phyloP scores from a whole-genome alignment of 495 filamentous ascomycete genomes.

The Aspergillus steynii region DNA sequence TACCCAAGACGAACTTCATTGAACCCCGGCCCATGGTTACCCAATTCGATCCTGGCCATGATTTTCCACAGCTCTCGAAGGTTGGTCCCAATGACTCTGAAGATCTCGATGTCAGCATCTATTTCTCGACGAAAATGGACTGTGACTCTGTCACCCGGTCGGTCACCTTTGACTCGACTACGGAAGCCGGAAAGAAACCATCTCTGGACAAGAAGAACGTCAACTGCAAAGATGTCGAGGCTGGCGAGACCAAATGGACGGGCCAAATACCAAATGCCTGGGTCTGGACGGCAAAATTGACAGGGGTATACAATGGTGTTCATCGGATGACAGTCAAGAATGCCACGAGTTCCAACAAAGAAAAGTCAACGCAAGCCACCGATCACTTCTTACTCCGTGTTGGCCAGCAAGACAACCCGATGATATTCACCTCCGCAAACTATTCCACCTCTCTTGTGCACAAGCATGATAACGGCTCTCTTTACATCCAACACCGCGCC shows the following conservation, averaged over 20 bases:
- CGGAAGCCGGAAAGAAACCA: conserved; percentile 41
- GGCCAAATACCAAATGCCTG: conserved; percentile 57
- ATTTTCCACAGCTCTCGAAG: conserved; percentile 56
- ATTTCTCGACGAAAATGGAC: conserved; percentile 65
- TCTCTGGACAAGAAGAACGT: conserved; percentile 43
- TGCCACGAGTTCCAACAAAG: conserved; percentile 38
- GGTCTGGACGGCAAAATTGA: conserved; percentile 54
- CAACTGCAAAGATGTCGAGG: conserved; percentile 38
- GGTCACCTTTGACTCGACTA: conserved; percentile 56
- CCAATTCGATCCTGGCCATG: conserved; percentile 64
- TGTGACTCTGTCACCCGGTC: conserved; percentile 54
- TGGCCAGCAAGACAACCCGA: conserved; percentile 57
- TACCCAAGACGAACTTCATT: conserved; percentile 52
- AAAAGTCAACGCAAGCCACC: conserved; percentile 44
- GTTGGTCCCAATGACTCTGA: conserved; percentile 45
- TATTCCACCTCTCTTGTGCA: conserved; percentile 56
- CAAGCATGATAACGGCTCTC: conserved; percentile 33
- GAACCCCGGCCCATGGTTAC: conserved; percentile 66
- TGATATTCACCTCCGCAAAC: conserved; percentile 59
- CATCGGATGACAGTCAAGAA: conserved; percentile 63
- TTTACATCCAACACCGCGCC: conserved; percentile 60
- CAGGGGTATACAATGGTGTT: conserved; percentile 64
- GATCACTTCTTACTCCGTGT: conserved; percentile 60
- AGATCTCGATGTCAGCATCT: conserved; percentile 49
- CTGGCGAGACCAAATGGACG: conserved; percentile 29